Evolutionary conservation across 371 early-diverging fungal genomes (phyloP).

Genomic region (Apophysomyces variabilis): DNA sequence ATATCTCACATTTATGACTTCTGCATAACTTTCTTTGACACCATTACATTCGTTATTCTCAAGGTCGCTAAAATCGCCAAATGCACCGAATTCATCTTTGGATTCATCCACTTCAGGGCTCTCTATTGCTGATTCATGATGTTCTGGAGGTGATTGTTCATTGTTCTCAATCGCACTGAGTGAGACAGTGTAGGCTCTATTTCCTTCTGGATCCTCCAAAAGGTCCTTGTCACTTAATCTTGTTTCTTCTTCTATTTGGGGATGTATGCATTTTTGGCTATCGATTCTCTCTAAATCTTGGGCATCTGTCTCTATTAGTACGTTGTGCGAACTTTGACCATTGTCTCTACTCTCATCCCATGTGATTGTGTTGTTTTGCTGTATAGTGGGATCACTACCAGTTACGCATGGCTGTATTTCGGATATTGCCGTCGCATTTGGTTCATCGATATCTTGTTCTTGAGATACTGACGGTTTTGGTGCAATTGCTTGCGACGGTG

Average conservation of each 20-base stretch:
- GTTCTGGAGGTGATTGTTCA: neutral
- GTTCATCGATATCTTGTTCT: neutral
- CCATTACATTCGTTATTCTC: constrained; percentile 2
- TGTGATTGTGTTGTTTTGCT: no score
- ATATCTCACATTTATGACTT: neutral
- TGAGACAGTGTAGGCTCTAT: neutral
- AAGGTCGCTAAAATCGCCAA: constrained; percentile 39
- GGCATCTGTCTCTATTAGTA: neutral
- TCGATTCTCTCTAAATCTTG: neutral
- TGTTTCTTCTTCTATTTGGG: neutral
- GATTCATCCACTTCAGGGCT: neutral
- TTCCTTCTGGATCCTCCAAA: neutral
- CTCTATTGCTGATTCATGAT: neutral
- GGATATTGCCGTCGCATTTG: neutral
- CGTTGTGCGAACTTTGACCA: neutral
- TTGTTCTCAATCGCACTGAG: neutral
- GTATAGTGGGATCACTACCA: no score
- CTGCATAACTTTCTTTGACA: neutral
- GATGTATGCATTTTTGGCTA: neutral
- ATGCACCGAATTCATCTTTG: neutral
- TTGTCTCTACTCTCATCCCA: no score
- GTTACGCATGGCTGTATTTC: neutral
- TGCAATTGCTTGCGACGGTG: neutral
- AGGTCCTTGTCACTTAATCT: neutral
- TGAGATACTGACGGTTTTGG: neutral